Evolutionary conservation across 2,329 filamentous ascomycete genomes (phyloP).

Genomic region (Neophaeococcomyces aloes): DNA sequence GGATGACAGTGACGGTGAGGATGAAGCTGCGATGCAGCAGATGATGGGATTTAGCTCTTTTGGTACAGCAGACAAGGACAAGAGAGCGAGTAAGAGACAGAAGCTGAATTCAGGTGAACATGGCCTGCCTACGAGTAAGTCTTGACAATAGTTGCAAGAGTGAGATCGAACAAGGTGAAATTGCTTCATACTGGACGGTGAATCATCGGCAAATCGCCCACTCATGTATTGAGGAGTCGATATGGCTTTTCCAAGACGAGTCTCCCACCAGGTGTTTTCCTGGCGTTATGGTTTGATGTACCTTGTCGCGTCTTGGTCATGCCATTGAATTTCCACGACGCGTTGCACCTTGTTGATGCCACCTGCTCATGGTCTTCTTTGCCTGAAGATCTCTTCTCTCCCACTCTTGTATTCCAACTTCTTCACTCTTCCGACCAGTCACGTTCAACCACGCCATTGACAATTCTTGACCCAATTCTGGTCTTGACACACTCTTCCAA

Average conservation of each 20-base stretch:
- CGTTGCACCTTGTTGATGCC: too few species aligned
- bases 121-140: neutral
- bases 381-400: neutral
- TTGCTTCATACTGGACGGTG: too few species aligned
- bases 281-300: too few species aligned
- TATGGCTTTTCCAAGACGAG: too few species aligned
- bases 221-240: too few species aligned
- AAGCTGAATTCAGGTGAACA: neutral
- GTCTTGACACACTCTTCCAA: neutral
- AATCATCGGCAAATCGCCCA: too few species aligned
- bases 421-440: too few species aligned
- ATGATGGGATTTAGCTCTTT: conserved; percentile 20
- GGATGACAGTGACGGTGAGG: conserved; percentile 1
- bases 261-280: too few species aligned
- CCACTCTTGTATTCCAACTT: neutral
- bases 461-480: conserved; percentile 8
- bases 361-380: too few species aligned
- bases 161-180: too few species aligned
- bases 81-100: conserved; percentile 10
- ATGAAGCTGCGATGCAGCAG: conserved; percentile 15
- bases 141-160: neutral
- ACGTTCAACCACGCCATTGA: neutral
- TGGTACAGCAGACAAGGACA: conserved; percentile 11
- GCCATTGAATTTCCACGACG: too few species aligned
- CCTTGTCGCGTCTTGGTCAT: too few species aligned